Conservation (phyloP, 306 rosid genomes). For the Pyrus betulifolia region DNA sequence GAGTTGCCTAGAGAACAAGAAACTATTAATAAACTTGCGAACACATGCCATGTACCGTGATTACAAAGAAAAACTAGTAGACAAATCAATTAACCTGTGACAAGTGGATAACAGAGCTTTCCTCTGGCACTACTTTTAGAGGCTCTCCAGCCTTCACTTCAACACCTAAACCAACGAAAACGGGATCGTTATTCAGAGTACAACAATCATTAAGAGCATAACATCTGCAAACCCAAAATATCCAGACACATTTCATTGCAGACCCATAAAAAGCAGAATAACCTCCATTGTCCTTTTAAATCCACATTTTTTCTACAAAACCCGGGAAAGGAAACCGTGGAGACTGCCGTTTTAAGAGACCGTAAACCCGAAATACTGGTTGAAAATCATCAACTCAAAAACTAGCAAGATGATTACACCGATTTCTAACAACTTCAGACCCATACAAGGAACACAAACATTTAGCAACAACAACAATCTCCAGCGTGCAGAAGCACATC, state of each 20-base stretch:
- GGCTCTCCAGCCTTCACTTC: conserved; percentile 82
- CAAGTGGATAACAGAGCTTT: conserved; percentile 43
- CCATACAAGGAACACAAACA: background rate
- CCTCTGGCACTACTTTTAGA: conserved; percentile 34
- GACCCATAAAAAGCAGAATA: background rate
- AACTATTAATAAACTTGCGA: background rate
- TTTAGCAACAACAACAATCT: background rate
- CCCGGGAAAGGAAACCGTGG: background rate
- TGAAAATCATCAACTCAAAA: background rate
- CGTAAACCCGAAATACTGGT: background rate
- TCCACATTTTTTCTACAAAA: background rate
- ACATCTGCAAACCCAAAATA: background rate
- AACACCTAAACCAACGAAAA: conserved; percentile 38
- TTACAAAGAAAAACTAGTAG: background rate
- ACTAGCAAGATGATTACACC: background rate
- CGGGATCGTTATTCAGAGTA: background rate
- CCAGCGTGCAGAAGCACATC: background rate
- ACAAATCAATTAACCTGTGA: conserved; percentile 58
- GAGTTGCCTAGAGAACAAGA: conserved; percentile 44
- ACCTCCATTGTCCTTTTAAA: background rate
- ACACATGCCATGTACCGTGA: background rate
- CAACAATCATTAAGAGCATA: background rate
- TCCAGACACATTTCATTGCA: background rate
- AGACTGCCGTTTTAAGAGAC: background rate
- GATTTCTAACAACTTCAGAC: background rate